A percentile compares a stretch with the other conserved stretches of the same genome.
These are phyloP conservation scores for Penicillium malachiteum DNA, from an alignment of 495 filamentous ascomycete species.

Conservation along the genomic window DNA sequence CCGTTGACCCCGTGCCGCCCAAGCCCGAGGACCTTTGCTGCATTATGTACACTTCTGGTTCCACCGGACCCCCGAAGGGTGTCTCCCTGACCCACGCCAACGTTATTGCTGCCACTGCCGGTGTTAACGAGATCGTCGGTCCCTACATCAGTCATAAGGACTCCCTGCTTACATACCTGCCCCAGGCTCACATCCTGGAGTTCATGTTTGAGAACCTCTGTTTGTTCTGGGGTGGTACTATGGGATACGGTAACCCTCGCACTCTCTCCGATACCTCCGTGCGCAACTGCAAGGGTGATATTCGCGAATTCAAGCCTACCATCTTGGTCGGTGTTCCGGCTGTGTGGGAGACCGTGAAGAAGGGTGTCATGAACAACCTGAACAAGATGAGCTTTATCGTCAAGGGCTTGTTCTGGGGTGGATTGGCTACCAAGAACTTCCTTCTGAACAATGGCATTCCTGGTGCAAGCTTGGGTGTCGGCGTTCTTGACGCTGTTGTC, in stretches of 20 bases:
- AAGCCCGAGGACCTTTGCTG: conserved; percentile 86
- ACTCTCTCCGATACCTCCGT: conserved; percentile 89
- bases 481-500: conserved; percentile 69
- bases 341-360: conserved; percentile 98
- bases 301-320: conserved; percentile 87
- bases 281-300: conserved; percentile 93
- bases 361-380: conserved; percentile 88
- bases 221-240: conserved; percentile 90
- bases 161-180: conserved; percentile 85
- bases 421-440: conserved; percentile 78
- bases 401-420: conserved; percentile 89
- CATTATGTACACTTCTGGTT: conserved; percentile 99
- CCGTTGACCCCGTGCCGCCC: conserved; percentile 77
- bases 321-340: conserved; percentile 93
- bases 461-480: conserved; percentile 60
- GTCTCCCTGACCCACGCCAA: conserved; percentile 87
- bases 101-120: conserved; percentile 87
- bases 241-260: conserved; percentile 95
- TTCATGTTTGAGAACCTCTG: conserved; percentile 95
- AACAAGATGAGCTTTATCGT: conserved; percentile 69
- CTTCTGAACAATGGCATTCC: conserved; percentile 75
- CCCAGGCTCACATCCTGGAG: conserved; percentile 93
- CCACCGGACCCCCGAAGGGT: conserved; percentile 95
- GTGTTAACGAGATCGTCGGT: conserved; percentile 82
- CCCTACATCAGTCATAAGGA: conserved; percentile 85